Evolutionary conservation across 805 yeast genomes (phyloP).

Genomic region (Saccharomycopsis sp.): DNA sequence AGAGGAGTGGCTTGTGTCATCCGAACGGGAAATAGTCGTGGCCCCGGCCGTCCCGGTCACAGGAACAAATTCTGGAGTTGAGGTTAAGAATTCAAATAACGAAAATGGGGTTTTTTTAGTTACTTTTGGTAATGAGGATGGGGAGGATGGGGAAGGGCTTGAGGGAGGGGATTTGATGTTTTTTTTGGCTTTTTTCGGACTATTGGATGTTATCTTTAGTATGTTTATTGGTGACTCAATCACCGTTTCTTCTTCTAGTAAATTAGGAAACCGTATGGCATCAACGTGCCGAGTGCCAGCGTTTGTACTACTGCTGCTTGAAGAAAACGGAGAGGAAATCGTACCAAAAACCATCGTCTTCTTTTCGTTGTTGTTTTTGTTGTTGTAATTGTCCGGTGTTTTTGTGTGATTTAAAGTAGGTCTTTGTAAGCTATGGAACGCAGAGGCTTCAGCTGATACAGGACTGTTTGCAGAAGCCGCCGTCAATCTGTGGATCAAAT

Average conservation of each 20-base stretch:
- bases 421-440: background rate
- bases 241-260: background rate
- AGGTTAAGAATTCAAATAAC: background rate
- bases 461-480: background rate
- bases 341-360: background rate
- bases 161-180: background rate
- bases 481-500: constrained; percentile 36
- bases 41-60: background rate
- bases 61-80: constrained; percentile 1
- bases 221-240: constrained; percentile 12
- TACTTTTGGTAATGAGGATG: background rate
- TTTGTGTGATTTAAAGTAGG: background rate
- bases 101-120: background rate
- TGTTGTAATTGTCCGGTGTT: background rate
- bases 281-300: constrained; percentile 3
- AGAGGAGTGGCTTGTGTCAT: background rate
- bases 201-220: background rate
- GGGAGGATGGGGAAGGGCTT: background rate
- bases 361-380: background rate
- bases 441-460: background rate
- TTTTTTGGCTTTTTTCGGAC: background rate
- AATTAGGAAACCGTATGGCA: background rate
- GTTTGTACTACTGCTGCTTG: background rate
- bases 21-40: background rate
- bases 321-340: background rate